Evolutionary conservation across 768 basidiomycete species (phyloP).

Genomic region (Hemileccinum rubropunctum): DNA sequence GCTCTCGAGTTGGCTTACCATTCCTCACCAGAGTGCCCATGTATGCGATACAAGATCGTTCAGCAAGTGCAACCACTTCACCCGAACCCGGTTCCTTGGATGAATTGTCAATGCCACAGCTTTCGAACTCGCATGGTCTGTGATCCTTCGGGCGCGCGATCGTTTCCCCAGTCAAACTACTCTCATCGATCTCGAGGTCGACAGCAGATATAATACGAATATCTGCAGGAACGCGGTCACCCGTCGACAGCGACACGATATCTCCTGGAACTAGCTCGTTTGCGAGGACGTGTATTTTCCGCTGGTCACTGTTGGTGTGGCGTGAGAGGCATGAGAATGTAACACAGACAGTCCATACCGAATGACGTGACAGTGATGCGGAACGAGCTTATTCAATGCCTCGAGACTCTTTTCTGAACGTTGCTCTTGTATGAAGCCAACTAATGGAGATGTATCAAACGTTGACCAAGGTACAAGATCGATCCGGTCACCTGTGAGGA

Average conservation of each 20-base stretch:
- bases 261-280: constrained; percentile 98
- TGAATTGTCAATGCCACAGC: constrained; percentile 9
- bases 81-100: constrained; percentile 34
- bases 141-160: constrained; percentile 67
- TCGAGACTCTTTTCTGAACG: constrained; percentile 93
- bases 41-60: constrained; percentile 84
- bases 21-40: constrained; percentile 96
- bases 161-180: constrained; percentile 93
- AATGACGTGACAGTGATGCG: constrained; percentile 91
- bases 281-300: constrained; percentile 77
- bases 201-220: constrained; percentile 78
- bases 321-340: background rate
- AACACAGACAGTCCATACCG: constrained; percentile 38
- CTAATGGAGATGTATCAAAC: constrained; percentile 32
- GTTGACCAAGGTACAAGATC: background rate
- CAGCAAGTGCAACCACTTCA: constrained; percentile 62
- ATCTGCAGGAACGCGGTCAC: constrained; percentile 94
- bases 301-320: constrained; percentile 37
- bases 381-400: constrained; percentile 94
- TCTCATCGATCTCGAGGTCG: constrained; percentile 93
- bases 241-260: constrained; percentile 83
- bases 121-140: constrained; percentile 51
- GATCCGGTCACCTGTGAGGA: constrained; percentile 74
- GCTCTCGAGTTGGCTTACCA: constrained; percentile 44
- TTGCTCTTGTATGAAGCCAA: constrained; percentile 94